These are phyloP conservation scores for Claviceps sp. DNA, from an alignment of 2,329 filamentous ascomycete genomes.

Conservation along the genomic window DNA sequence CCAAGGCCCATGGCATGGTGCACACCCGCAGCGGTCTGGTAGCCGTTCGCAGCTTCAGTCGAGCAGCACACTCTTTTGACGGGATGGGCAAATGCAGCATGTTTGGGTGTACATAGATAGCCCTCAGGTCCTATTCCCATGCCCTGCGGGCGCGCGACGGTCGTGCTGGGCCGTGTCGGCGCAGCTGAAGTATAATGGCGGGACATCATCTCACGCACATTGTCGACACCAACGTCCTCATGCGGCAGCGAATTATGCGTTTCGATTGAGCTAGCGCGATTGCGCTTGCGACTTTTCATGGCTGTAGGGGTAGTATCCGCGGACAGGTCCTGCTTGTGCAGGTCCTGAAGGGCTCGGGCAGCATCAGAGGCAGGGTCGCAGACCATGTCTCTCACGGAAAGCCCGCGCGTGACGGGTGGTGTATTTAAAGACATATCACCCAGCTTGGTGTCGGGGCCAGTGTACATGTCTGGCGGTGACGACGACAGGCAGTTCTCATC, in stretches of 20 bases:
- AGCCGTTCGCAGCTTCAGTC: conserved; percentile 38
- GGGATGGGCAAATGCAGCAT: conserved; percentile 31
- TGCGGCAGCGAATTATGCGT: conserved; percentile 48
- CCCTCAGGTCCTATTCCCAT: conserved; percentile 11
- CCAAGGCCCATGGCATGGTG: conserved; percentile 37
- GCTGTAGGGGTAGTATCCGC: conserved; percentile 22
- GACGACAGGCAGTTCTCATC: conserved; percentile 36
- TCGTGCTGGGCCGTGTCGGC: conserved; percentile 21
- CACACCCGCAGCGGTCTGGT: conserved; percentile 30
- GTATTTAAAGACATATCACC: conserved; percentile 36
- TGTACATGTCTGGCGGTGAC: conserved; percentile 45
- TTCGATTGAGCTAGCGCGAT: conserved; percentile 44
- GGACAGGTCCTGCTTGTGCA: conserved; percentile 39
- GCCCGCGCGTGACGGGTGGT: conserved; percentile 30
- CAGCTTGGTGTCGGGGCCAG: conserved; percentile 37
- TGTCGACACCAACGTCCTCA: conserved; percentile 38
- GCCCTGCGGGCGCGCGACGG: conserved; percentile 21
- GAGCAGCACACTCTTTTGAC: conserved; percentile 57
- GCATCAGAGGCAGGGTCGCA: conserved; percentile 37
- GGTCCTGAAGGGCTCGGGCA: conserved; percentile 43
- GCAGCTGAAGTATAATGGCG: conserved; percentile 17
- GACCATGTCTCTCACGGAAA: conserved; percentile 29
- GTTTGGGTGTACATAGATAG: conserved; percentile 24
- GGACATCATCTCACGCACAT: conserved; percentile 40
- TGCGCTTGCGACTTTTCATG: conserved; percentile 40